phyloP scores from a whole-genome alignment of 257 asterid genomes.

The Nyctanthes arbortristis region DNA sequence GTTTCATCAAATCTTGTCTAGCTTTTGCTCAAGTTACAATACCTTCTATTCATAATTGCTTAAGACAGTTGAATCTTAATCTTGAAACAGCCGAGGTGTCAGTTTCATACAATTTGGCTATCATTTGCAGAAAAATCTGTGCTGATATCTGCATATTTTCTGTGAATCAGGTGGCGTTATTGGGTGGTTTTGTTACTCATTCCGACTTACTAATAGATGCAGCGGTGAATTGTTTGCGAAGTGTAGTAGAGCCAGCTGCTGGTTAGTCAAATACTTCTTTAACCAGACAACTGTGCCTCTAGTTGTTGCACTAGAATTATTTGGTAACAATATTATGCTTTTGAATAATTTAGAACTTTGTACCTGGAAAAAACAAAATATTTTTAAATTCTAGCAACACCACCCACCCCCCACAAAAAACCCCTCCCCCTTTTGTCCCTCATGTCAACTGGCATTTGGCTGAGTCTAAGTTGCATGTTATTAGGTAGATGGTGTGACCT shows the following conservation, averaged over 20 bases:
- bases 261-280: constrained; percentile 56
- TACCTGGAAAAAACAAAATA: constrained; percentile 2
- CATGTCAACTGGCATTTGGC: background rate
- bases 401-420: too few species aligned
- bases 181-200: constrained; percentile 79
- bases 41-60: constrained; percentile 56
- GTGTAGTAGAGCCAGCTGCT: constrained; percentile 41
- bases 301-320: constrained; percentile 10
- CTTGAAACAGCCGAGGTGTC: constrained; percentile 90
- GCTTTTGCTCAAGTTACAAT: constrained; percentile 85
- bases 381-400: constrained; percentile 12
- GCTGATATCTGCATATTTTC: constrained; percentile 20
- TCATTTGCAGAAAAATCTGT: constrained; percentile 15
- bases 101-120: constrained; percentile 8
- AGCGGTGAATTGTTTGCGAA: constrained; percentile 58
- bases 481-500: background rate
- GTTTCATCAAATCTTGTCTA: constrained; percentile 73
- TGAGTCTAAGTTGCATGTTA: background rate
- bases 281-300: constrained; percentile 16
- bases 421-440: too few species aligned
- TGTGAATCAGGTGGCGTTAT: constrained; percentile 58
- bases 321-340: background rate
- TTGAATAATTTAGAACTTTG: background rate
- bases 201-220: constrained; percentile 61
- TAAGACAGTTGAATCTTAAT: constrained; percentile 73